Conservation (phyloP, 108 stramenopile species). For the Nannochloropsis gaditana region DNA sequence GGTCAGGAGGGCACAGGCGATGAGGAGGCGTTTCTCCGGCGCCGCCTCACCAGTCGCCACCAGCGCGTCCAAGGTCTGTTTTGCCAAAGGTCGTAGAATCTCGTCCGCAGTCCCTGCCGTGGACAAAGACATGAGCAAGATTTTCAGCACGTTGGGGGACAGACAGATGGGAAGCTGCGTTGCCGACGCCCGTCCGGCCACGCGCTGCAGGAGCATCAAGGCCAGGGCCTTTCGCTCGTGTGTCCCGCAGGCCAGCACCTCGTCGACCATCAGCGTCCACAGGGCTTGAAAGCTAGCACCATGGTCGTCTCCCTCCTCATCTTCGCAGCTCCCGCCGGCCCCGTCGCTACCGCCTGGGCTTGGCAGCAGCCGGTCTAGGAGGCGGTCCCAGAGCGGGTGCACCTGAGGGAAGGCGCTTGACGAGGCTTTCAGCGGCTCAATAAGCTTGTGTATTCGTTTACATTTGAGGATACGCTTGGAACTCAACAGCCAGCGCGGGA, state of each 20-base stretch:
- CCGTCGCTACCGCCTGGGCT: slow-evolving; percentile 21
- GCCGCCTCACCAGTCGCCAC: background rate
- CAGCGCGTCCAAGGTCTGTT: background rate
- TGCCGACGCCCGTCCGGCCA: background rate
- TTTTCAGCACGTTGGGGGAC: background rate
- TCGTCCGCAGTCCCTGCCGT: background rate
- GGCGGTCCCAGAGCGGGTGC: slow-evolving; percentile 36
- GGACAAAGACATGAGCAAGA: background rate
- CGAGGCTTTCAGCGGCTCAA: slow-evolving; percentile 29
- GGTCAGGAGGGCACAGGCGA: background rate
- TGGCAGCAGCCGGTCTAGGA: slow-evolving; percentile 33
- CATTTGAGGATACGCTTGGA: background rate
- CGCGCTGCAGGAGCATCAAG: slow-evolving; percentile 32
- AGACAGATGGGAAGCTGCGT: background rate
- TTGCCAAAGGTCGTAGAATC: background rate
- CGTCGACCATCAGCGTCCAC: slow-evolving; percentile 38
- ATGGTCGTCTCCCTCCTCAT: background rate
- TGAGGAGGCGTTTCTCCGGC: background rate
- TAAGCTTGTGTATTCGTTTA: slow-evolving; percentile 18
- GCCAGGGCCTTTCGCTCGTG: slow-evolving; percentile 37
- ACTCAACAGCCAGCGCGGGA: background rate
- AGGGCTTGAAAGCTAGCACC: background rate
- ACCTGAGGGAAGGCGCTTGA: slow-evolving; percentile 38
- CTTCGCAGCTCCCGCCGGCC: slow-evolving; percentile 25
- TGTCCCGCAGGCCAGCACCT: slow-evolving; percentile 21